Conservation (phyloP, 805 yeast species). For the Tetrapisispora pingtungensis region DNA sequence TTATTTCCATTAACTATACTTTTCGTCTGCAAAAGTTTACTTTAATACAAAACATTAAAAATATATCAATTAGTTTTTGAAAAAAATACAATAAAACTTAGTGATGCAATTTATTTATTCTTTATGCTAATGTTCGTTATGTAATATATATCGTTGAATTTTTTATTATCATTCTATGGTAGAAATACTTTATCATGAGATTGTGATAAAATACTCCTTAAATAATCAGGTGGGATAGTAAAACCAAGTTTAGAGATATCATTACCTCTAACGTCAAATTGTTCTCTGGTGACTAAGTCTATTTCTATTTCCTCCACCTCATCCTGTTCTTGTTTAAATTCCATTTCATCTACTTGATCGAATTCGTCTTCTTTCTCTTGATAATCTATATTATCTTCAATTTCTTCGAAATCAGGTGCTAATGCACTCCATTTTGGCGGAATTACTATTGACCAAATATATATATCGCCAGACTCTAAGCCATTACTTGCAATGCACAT, state of each 20-base stretch:
- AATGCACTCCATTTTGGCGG: conserved; percentile 95
- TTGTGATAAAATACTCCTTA: conserved; percentile 8
- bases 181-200: not conserved
- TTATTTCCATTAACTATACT: too few species aligned
- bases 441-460: conserved; percentile 68
- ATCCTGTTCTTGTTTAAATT: conserved; percentile 49
- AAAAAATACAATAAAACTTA: too few species aligned
- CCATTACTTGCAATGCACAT: conserved; percentile 79
- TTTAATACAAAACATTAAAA: too few species aligned
- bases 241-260: conserved; percentile 41
- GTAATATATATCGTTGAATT: not conserved
- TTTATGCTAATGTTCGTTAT: not conserved
- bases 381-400: conserved; percentile 84
- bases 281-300: conserved; percentile 58
- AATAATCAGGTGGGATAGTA: conserved; percentile 44
- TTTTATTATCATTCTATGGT: not conserved
- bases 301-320: conserved; percentile 52
- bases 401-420: conserved; percentile 93
- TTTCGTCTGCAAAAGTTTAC: too few species aligned
- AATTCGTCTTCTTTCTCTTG: conserved; percentile 87
- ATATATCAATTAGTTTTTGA: too few species aligned
- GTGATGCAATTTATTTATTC: not conserved
- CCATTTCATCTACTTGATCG: conserved; percentile 62
- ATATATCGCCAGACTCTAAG: conserved; percentile 71
- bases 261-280: conserved; percentile 64